Percentiles rank a stretch among this genome's conserved stretches.
Conservation (phyloP, 352 stramenopile species). For the Globisporangium mamillatum region DNA sequence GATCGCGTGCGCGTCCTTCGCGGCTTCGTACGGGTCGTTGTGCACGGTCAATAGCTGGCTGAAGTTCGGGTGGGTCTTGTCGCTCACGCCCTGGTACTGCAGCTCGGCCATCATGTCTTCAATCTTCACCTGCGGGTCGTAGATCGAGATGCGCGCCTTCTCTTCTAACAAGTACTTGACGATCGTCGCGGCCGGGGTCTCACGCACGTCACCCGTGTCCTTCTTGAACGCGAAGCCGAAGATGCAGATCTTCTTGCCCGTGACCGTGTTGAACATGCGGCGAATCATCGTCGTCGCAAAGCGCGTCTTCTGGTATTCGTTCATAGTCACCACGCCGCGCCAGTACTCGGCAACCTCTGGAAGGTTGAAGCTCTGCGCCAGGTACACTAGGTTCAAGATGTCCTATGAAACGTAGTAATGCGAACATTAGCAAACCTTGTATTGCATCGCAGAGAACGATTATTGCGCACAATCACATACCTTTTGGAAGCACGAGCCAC, state of each 20-base stretch:
- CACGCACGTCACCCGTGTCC: slow-evolving; percentile 98
- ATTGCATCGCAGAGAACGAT: slow-evolving; percentile 19
- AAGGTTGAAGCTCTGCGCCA: slow-evolving; percentile 97
- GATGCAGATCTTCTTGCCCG: slow-evolving; percentile 99
- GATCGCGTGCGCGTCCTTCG: slow-evolving; percentile 92
- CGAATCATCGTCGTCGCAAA: slow-evolving; percentile 98
- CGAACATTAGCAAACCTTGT: neutral
- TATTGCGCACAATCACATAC: slow-evolving; percentile 1
- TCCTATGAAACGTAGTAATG: slow-evolving; percentile 53
- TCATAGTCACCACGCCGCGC: slow-evolving; percentile 99
- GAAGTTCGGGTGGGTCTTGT: slow-evolving; percentile 87
- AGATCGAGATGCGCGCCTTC: slow-evolving; percentile 94
- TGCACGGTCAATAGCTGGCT: slow-evolving; percentile 73
- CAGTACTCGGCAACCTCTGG: slow-evolving; percentile 99
- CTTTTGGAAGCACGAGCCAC: slow-evolving; percentile 99
- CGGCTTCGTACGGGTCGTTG: slow-evolving; percentile 90
- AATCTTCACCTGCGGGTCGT: slow-evolving; percentile 98
- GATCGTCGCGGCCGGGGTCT: slow-evolving; percentile 98
- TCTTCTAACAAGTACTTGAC: slow-evolving; percentile 96
- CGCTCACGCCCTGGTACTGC: slow-evolving; percentile 89
- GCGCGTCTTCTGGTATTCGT: slow-evolving; percentile 99
- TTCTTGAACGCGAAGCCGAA: slow-evolving; percentile 99
- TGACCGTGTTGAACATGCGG: slow-evolving; percentile 99
- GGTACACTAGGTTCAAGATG: slow-evolving; percentile 99
- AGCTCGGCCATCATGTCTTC: slow-evolving; percentile 90